Evolutionary conservation across 108 stramenopile species (phyloP), one percentile per base, ranked within the genome.

Genomic region (Nitzschia inconspicua): DNA sequence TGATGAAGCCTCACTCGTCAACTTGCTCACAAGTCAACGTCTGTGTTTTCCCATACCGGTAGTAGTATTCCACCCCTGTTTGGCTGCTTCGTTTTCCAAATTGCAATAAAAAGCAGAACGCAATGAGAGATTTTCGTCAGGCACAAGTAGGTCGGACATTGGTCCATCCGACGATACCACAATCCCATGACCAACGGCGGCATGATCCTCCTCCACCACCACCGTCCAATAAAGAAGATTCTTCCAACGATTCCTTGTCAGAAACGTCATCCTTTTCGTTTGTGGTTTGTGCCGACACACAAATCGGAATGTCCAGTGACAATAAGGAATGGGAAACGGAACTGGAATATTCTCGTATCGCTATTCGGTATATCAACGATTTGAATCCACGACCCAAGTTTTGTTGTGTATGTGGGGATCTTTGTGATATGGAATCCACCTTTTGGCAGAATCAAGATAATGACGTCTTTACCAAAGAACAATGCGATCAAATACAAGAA

Each of bases 401-500:
- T 70, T 84, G 81, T 47, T 84, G 80, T 55, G 64, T 84, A 18
- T 88, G 87, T 54, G 87, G 87, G 20, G 87, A 88, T 66, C 56
- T 88, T 47, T 77, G 76, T 6, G 77, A 87, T 57, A 87, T 87
- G 85, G 62, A 63, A 27, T 48, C 65, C 9, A 73, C 73, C 23
- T 75, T 73, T 58, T n/a, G n/a, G n/a, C n/a, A n/a, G n/a, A n/a
- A n/a, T n/a, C n/a, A n/a, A n/a, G n/a, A n/a, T n/a, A 61, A 46
- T 44, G 70, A 70, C 14, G 68, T 73, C 42, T 71, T 47, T 44
- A 78, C 76, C 27, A 50, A 66, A 52, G 76, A 84, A 39, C 70
- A 81, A 56, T 84, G 80, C 53, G 80, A 83, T 49, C 19, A 66
- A 4, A 77, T 82, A 47, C 84, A 91, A 71, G 71, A 84, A 23